Conservation (phyloP, 2,329 filamentous ascomycete genomes). For the Penicillium expansum region DNA sequence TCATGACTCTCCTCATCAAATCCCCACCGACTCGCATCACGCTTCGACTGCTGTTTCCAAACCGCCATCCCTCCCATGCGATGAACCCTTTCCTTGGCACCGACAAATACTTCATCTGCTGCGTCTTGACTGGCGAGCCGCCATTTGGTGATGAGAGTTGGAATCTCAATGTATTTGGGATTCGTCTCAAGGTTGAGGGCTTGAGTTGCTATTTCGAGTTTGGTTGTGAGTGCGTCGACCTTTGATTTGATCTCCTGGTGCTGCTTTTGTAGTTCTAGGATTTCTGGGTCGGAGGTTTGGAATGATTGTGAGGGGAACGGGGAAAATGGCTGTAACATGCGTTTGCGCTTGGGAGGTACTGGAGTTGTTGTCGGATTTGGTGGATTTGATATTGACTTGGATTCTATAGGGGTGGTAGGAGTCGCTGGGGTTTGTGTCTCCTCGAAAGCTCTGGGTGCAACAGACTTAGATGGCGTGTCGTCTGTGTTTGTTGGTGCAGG, state of each 20-base stretch:
- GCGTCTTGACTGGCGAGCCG: constrained; percentile 57
- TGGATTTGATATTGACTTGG: not conserved
- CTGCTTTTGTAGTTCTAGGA: constrained; percentile 37
- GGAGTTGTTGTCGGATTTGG: constrained; percentile 5
- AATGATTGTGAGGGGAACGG: constrained; percentile 10
- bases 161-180: constrained; percentile 54
- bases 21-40: constrained; percentile 44
- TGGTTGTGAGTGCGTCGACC: constrained; percentile 31
- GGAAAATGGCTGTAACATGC: constrained; percentile 10
- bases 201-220: constrained; percentile 54
- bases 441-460: not conserved
- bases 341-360: not conserved
- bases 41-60: constrained; percentile 52
- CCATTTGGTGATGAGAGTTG: constrained; percentile 60
- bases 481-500: constrained; percentile 24
- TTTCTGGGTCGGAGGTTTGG: constrained; percentile 24
- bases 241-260: constrained; percentile 33
- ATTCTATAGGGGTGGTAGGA: not conserved
- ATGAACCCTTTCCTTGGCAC: constrained; percentile 59
- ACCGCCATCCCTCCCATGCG: constrained; percentile 62
- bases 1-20: constrained; percentile 38
- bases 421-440: not conserved
- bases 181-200: constrained; percentile 51
- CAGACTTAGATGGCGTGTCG: constrained; percentile 11
- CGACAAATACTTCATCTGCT: constrained; percentile 65